These are phyloP conservation scores for Pseudophaeomoniella oleicola DNA, from an alignment of 2,329 filamentous ascomycete genomes.

Conservation along the genomic window DNA sequence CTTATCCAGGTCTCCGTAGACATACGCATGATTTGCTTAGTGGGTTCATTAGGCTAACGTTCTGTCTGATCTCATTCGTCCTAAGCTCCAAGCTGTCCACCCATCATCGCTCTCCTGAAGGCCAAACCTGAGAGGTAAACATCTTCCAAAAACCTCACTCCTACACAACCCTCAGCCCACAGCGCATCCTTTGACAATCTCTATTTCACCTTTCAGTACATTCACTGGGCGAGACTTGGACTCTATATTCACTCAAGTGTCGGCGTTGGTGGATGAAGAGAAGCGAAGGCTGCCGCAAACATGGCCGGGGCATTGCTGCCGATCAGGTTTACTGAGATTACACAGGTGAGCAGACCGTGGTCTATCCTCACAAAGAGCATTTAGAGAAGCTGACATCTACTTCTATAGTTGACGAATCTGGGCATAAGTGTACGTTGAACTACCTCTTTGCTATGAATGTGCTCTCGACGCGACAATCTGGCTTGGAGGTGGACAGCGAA, in stretches of 20 bases:
- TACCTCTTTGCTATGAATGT: conserved; percentile 8
- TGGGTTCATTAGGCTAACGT: neutral
- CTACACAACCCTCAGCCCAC: no score
- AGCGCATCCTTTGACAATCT: no score
- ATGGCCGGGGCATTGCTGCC: conserved; percentile 54
- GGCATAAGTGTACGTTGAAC: conserved; percentile 37
- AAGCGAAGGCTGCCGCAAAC: conserved; percentile 27
- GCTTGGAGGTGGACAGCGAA: no score
- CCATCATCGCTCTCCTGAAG: neutral
- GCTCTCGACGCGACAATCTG: conserved; percentile 10
- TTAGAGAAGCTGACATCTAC: no score
- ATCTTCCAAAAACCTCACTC: neutral
- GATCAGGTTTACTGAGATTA: conserved; percentile 86
- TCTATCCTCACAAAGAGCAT: no score
- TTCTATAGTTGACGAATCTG: conserved; percentile 33
- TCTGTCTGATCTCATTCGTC: neutral
- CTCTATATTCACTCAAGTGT: no score
- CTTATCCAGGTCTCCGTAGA: no score
- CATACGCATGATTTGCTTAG: no score
- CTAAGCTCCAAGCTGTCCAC: neutral
- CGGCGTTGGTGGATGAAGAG: conserved; percentile 22
- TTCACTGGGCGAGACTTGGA: no score
- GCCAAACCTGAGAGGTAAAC: neutral
- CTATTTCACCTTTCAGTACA: no score
- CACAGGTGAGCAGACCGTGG: conserved; percentile 50